Conservation (phyloP, 2,329 filamentous ascomycete species). For the Exophiala spinifera region DNA sequence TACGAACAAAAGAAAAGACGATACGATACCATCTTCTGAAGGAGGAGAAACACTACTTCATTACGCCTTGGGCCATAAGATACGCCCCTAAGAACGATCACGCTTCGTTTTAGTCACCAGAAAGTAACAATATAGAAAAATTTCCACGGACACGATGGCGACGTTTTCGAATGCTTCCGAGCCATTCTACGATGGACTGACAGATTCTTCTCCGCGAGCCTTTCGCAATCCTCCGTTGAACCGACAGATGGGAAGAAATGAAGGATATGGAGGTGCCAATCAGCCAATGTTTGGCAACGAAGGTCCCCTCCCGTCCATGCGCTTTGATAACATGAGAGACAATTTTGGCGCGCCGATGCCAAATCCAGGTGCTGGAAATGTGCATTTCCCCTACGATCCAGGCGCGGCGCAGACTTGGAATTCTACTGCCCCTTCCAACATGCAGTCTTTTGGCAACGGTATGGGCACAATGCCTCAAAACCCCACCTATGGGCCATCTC, state of each 20-base stretch:
- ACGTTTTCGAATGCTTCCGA: conserved; percentile 41
- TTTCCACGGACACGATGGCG: conserved; percentile 11
- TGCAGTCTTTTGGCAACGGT: conserved; percentile 56
- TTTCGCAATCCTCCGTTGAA: conserved; percentile 66
- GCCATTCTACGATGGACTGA: conserved; percentile 70
- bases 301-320: conserved; percentile 51
- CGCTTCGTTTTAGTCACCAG: not conserved
- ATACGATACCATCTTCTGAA: not conserved
- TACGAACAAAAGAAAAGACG: too few relatives aligned
- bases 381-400: conserved; percentile 66
- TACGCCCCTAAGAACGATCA: too few relatives aligned
- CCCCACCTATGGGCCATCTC: conserved; percentile 50
- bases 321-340: conserved; percentile 58
- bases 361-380: conserved; percentile 54
- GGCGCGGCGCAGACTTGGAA: conserved; percentile 74
- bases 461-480: conserved; percentile 21
- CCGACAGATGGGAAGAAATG: conserved; percentile 63
- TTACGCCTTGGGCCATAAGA: too few relatives aligned
- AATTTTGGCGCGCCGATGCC: conserved; percentile 34
- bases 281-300: conserved; percentile 68
- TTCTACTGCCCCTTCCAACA: conserved; percentile 64
- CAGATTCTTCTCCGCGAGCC: conserved; percentile 70
- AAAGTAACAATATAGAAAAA: not conserved
- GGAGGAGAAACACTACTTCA: too few relatives aligned
- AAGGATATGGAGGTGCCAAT: conserved; percentile 66